Base-by-base conservation (phyloP, 2,329 filamentous ascomycete genomes). In the Zopfia rhizophila region DNA sequence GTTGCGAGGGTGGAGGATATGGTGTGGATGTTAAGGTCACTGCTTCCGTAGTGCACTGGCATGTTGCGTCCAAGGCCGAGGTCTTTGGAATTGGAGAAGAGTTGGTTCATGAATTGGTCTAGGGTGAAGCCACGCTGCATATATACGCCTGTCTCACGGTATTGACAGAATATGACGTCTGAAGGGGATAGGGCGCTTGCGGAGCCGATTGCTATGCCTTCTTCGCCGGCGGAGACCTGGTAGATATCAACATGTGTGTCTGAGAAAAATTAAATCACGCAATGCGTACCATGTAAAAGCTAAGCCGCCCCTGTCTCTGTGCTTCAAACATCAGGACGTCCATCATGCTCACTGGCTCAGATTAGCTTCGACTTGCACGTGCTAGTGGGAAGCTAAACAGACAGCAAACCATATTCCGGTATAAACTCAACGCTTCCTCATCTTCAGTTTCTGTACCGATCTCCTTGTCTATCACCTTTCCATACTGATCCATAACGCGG, bases 301-400 rank as follows among this genome's bases (percentile, higher is more conserved):
- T 92, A 44, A 96, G 75, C 14, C 91, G 85, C n/a, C 92, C 92
- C 73, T 99, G 94, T 32, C 94, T 82, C 74, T 99, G 94, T 0
- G 94, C 92, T 65, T 99, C 94, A 66, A 96, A 97, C 92, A 97
- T 97, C 69, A 97, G 89, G 43, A 96, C 73, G 68, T 99, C 94
- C 91, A 99, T 94, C 58, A 97, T 89, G 44, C 88, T 85, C 44
- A 87, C 83, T 80, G 51, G 14, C 10, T 4, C 12, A 21, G 13
- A 14, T 43, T 13, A 38, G 13, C 4, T 5, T 21, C 19, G 10
- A 10, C 5, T 28, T 21, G 11, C 5, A 28, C 4, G 0, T 14
- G 24, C 7, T 19, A 19, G n/a, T 2, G 23, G n/a, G n/a, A 8
- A 12, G 16, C 12, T 35, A 24, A 41, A 62, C 72, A 30, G 54